These are phyloP conservation scores for Atractiella rhizophila DNA, from an alignment of 768 basidiomycete genomes.

Conservation along the genomic window DNA sequence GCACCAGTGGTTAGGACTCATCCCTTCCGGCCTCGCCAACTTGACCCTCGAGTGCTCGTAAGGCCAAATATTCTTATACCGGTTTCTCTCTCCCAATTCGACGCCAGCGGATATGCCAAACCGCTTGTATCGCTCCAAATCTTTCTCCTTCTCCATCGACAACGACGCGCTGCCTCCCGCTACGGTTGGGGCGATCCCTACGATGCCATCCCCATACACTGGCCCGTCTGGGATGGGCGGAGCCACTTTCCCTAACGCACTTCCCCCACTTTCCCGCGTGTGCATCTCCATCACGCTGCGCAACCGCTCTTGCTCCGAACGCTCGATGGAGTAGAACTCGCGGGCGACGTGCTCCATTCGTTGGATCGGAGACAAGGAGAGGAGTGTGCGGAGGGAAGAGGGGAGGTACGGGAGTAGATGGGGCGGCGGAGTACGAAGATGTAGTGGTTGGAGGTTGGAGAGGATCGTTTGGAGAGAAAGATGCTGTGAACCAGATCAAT, in stretches of 20 bases:
- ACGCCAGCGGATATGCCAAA: slow-evolving; percentile 88
- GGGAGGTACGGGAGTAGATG: slow-evolving; percentile 7
- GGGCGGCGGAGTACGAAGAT: slow-evolving; percentile 7
- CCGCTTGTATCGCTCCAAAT: slow-evolving; percentile 27
- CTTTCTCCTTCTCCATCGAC: slow-evolving; percentile 3
- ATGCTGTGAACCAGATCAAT: too few species aligned
- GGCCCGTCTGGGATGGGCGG: slow-evolving; percentile 1
- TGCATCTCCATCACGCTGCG: slow-evolving; percentile 84
- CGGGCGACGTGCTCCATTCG: slow-evolving; percentile 49
- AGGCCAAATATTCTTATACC: slow-evolving; percentile 96
- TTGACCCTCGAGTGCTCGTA: slow-evolving; percentile 68
- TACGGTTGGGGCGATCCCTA: too few species aligned
- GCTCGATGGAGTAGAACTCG: slow-evolving; percentile 81
- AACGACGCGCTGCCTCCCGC: too few species aligned
- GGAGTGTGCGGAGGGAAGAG: slow-evolving; percentile 8
- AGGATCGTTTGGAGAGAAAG: not conserved
- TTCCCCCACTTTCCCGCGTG: slow-evolving; percentile 29
- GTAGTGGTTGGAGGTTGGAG: slow-evolving; percentile 10
- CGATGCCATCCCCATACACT: slow-evolving; percentile 10
- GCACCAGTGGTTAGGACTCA: slow-evolving; percentile 28
- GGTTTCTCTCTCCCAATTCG: slow-evolving; percentile 79
- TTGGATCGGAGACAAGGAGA: slow-evolving; percentile 6
- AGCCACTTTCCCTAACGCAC: not conserved
- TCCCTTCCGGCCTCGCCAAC: slow-evolving; percentile 26
- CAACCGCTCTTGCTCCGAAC: slow-evolving; percentile 65